These are phyloP conservation scores for Hymenoscyphus albidus DNA, from an alignment of 2,329 filamentous ascomycete species.

Conservation along the genomic window DNA sequence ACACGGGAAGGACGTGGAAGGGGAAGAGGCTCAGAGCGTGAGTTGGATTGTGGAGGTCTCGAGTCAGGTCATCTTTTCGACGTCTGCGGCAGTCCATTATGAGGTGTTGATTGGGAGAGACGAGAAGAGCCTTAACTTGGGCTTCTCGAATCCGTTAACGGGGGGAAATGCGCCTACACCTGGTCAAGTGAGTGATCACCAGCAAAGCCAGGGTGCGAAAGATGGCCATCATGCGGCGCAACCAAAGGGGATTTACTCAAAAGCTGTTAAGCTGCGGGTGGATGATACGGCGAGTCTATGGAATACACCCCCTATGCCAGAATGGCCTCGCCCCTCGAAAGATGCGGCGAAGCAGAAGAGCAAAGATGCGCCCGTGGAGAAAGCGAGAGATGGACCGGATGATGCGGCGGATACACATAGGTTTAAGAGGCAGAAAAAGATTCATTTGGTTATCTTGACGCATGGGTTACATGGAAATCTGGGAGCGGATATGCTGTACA, in stretches of 20 bases:
- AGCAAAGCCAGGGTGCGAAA: conserved; percentile 56
- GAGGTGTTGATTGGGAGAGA: conserved; percentile 85
- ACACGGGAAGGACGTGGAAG: conserved; percentile 40
- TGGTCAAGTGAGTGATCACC: conserved; percentile 73
- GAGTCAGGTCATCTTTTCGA: conserved; percentile 92
- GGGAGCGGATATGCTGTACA: conserved; percentile 90
- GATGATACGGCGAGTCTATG: conserved; percentile 88
- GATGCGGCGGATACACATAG: conserved; percentile 24
- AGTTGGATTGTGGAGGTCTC: conserved; percentile 89
- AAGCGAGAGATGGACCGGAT: conserved; percentile 22
- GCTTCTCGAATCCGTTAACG: conserved; percentile 33
- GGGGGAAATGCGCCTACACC: conserved; percentile 46
- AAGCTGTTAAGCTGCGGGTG: conserved; percentile 70
- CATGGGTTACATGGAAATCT: conserved; percentile 96
- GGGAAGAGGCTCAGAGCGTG: conserved; percentile 52
- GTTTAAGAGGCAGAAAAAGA: conserved; percentile 63
- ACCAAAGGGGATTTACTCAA: conserved; percentile 76
- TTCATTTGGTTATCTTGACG: conserved; percentile 88
- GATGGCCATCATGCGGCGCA: conserved; percentile 59
- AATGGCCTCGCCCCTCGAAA: conserved; percentile 44
- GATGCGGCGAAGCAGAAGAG: conserved; percentile 26
- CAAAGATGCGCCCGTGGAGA: conserved; percentile 26
- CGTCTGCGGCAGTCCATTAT: conserved; percentile 80
- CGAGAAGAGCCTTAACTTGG: conserved; percentile 72
- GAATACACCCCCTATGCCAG: conserved; percentile 84